Conservation (phyloP, 2,329 filamentous ascomycete genomes). For the Penicillium sp. region DNA sequence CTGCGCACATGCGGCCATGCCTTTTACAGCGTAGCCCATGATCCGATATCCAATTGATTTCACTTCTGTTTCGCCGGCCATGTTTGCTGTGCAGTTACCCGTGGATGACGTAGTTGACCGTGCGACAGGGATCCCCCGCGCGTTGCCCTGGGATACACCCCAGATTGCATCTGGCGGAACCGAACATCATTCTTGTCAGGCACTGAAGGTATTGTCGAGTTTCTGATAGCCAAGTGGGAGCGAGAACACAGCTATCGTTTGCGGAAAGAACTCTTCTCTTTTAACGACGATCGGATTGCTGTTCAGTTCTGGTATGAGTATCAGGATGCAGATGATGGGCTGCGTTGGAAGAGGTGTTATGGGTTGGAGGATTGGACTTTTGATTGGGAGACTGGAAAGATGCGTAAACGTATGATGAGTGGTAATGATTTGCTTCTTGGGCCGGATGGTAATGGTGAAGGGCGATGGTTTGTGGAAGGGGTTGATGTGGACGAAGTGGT, state of each 20-base stretch:
- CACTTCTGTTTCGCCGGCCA: background rate
- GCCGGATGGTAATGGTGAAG: constrained; percentile 41
- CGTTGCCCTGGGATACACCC: constrained; percentile 72
- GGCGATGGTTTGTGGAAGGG: constrained; percentile 47
- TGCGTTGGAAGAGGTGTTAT: constrained; percentile 82
- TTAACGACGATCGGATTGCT: constrained; percentile 72
- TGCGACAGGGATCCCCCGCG: constrained; percentile 58
- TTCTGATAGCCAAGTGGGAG: constrained; percentile 72
- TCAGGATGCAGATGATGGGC: constrained; percentile 61
- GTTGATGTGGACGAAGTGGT: constrained; percentile 41
- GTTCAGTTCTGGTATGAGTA: constrained; percentile 93
- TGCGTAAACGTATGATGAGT: constrained; percentile 50
- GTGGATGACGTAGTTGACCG: constrained; percentile 16
- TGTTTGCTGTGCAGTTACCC: background rate
- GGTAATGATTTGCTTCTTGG: constrained; percentile 48
- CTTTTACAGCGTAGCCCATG: background rate
- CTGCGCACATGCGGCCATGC: constrained; percentile 8
- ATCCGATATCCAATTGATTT: background rate
- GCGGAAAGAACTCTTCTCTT: constrained; percentile 81
- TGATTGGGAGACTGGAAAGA: constrained; percentile 44
- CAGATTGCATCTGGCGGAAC: constrained; percentile 78
- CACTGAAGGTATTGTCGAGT: constrained; percentile 64
- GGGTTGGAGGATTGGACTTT: constrained; percentile 62
- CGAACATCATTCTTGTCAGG: constrained; percentile 68
- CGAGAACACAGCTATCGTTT: constrained; percentile 70